Percentiles rank a stretch among this genome's conserved stretches.
These are phyloP conservation scores for Adansonia grandidieri DNA, from an alignment of 441 rosid species.

Conservation along the genomic window DNA sequence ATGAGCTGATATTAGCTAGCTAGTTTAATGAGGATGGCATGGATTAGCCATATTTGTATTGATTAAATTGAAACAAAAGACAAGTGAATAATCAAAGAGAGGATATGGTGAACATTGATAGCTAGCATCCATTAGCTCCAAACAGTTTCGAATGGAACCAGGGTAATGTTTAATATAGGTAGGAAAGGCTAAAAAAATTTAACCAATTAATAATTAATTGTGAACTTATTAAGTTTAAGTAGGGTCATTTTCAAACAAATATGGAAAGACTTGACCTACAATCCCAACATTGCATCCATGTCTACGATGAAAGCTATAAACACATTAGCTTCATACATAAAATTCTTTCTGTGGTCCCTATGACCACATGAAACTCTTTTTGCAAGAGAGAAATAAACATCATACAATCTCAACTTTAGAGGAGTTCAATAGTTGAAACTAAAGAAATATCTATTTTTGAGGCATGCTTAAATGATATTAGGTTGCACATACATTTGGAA, in stretches of 20 bases:
- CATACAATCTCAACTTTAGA: background rate
- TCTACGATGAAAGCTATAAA: background rate
- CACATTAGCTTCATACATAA: background rate
- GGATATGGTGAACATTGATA: slow-evolving; percentile 29
- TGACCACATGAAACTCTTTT: background rate
- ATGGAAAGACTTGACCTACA: background rate
- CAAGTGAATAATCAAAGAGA: slow-evolving; percentile 24
- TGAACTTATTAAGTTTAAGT: background rate
- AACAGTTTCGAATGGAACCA: slow-evolving; percentile 14
- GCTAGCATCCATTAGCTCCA: slow-evolving; percentile 31
- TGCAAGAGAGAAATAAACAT: slow-evolving; percentile 1
- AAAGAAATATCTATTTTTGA: background rate
- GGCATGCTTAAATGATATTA: background rate
- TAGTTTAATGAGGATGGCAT: slow-evolving; percentile 11
- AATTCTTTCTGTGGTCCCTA: background rate
- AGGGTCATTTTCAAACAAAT: background rate
- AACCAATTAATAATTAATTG: background rate
- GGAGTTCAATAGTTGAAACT: background rate
- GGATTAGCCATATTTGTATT: background rate
- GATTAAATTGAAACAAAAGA: slow-evolving; percentile 21
- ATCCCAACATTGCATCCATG: background rate
- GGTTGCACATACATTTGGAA: background rate
- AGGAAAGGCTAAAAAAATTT: no score
- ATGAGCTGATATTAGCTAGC: slow-evolving; percentile 7
- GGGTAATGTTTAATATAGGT: background rate